Percentiles rank a stretch among this genome's conserved stretches.
Evolutionary conservation across 257 asterid species (phyloP).

Genomic region (Solanum habrochaites): DNA sequence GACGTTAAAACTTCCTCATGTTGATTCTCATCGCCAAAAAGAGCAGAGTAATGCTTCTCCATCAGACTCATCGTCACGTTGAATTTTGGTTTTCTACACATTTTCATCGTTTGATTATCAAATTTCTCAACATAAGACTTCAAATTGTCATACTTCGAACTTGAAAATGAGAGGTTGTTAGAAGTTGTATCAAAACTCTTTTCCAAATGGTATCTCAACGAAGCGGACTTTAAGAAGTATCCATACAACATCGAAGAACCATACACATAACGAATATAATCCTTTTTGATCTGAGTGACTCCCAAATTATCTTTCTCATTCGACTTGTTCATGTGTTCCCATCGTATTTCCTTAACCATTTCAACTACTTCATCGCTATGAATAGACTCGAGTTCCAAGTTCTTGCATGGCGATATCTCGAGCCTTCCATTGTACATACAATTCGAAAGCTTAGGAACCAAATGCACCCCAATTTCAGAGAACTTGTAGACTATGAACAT

Average conservation of each 20-base stretch:
- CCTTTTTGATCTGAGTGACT: constrained; percentile 22
- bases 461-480: constrained; percentile 49
- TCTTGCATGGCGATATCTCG: constrained; percentile 66
- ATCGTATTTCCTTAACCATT: constrained; percentile 55
- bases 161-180: constrained; percentile 6
- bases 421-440: constrained; percentile 59
- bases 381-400: constrained; percentile 78
- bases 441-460: constrained; percentile 61
- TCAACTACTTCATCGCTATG: constrained; percentile 53
- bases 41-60: constrained; percentile 53
- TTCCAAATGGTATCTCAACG: constrained; percentile 59
- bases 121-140: constrained; percentile 42
- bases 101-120: constrained; percentile 34
- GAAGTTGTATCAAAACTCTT: constrained; percentile 11
- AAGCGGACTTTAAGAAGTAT: constrained; percentile 65
- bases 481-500: constrained; percentile 40
- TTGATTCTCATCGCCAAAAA: constrained; percentile 41
- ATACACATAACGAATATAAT: constrained; percentile 41
- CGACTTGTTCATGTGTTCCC: constrained; percentile 19
- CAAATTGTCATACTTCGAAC: constrained; percentile 21
- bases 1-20: constrained; percentile 48
- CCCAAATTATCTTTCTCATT: constrained; percentile 40
- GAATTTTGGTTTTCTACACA: constrained; percentile 56
- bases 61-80: constrained; percentile 52
- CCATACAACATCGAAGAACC: constrained; percentile 57